A percentile compares a stretch with the other conserved stretches of the same genome.
Evolutionary conservation across 768 basidiomycete species (phyloP).

Genomic region (Pilatotrama ljubarskyi): DNA sequence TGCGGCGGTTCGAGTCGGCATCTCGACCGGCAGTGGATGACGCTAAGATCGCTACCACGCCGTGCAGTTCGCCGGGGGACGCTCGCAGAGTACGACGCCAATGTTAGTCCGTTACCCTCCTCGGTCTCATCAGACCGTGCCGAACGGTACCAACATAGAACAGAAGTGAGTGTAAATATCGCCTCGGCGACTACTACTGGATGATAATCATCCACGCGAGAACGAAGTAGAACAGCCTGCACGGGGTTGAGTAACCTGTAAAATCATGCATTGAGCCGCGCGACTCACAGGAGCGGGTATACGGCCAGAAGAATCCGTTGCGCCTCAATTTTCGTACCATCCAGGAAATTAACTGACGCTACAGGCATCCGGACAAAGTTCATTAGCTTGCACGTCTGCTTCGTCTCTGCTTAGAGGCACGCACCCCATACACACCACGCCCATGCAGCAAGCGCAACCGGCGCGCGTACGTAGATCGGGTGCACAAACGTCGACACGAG

Average conservation of each 20-base stretch:
- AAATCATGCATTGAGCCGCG: conserved; percentile 2
- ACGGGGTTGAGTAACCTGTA: neutral
- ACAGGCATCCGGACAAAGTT: neutral
- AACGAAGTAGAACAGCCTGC: conserved; percentile 89
- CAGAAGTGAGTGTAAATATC: neutral
- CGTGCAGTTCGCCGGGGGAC: too few relatives aligned
- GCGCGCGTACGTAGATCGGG: conserved; percentile 82
- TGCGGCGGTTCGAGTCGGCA: too few relatives aligned
- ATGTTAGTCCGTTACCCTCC: neutral
- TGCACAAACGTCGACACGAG: conserved; percentile 84
- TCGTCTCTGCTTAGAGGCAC: conserved; percentile 22
- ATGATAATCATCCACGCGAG: conserved; percentile 98
- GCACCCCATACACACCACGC: conserved; percentile 97
- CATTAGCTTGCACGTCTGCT: neutral
- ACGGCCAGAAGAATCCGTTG: conserved; percentile 90
- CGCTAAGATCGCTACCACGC: too few relatives aligned
- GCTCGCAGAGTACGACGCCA: neutral
- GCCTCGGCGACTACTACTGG: conserved; percentile 45
- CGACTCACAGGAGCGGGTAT: conserved; percentile 88
- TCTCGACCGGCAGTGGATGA: too few relatives aligned
- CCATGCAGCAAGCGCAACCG: conserved; percentile 84
- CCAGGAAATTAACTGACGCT: conserved; percentile 96
- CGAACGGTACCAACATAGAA: neutral
- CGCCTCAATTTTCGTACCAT: conserved; percentile 91
- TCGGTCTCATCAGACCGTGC: neutral